Percentiles rank a stretch among this genome's conserved stretches.
Evolutionary conservation across 2,329 filamentous ascomycete genomes (phyloP).

Genomic region (Penicillium psychrosexuale): DNA sequence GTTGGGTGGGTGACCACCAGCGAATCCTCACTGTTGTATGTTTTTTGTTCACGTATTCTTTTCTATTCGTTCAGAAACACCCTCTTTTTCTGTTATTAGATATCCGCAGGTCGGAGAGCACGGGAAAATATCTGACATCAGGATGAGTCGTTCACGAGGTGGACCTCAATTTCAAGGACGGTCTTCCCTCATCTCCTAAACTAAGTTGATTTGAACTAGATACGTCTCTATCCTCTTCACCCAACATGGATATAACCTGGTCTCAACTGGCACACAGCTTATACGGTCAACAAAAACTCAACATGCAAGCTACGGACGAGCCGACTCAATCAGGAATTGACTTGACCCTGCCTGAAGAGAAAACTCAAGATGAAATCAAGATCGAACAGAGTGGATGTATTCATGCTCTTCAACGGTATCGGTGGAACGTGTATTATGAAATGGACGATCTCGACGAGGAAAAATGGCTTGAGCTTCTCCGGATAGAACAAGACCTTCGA

Average conservation of each 20-base stretch:
- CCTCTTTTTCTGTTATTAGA: too few relatives aligned
- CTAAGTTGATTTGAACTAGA: too few relatives aligned
- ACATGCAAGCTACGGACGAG: not conserved
- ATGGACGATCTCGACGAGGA: too few relatives aligned
- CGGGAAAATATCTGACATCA: not conserved
- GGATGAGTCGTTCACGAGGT: not conserved
- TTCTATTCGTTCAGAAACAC: too few relatives aligned
- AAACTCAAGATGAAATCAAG: not conserved
- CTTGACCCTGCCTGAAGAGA: not conserved
- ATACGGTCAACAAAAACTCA: not conserved
- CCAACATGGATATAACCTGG: not conserved
- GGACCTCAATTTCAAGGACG: not conserved
- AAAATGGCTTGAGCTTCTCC: not conserved
- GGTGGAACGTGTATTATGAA: not conserved
- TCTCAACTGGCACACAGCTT: not conserved
- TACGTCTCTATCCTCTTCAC: not conserved
- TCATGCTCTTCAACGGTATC: not conserved
- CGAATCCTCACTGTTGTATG: too few relatives aligned
- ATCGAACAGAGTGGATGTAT: not conserved
- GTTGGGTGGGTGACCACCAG: too few relatives aligned
- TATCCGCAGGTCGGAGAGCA: too few relatives aligned
- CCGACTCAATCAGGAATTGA: not conserved
- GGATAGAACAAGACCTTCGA: not conserved
- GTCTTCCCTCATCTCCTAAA: not conserved
- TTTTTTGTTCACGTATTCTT: too few relatives aligned